Evolutionary conservation across 345 rosid species (phyloP).

Genomic region (Durio zibethinus): DNA sequence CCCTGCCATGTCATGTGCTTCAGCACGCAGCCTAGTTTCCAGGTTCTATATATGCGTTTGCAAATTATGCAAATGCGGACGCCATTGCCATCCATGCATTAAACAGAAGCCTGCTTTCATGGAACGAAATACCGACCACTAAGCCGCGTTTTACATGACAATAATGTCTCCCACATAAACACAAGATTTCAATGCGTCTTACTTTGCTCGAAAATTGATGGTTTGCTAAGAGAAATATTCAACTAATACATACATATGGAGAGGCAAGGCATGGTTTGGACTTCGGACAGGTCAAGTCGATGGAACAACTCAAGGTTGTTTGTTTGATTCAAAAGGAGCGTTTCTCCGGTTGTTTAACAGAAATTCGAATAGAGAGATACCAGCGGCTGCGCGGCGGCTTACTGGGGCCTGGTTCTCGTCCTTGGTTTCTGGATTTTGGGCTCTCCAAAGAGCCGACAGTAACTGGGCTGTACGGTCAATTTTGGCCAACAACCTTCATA

Average conservation of each 20-base stretch:
- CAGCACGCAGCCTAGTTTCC: not conserved
- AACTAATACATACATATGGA: not conserved
- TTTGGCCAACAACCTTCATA: not conserved
- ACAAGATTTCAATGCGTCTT: not conserved
- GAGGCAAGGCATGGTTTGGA: not conserved
- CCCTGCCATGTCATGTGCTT: not conserved
- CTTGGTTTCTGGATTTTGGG: not conserved
- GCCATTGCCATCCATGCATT: not conserved
- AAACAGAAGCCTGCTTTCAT: not conserved
- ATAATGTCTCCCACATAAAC: not conserved
- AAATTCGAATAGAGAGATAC: not conserved
- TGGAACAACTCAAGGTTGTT: not conserved
- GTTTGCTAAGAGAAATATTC: not conserved
- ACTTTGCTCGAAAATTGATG: not conserved
- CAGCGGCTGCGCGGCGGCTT: not conserved
- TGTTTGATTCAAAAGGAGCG: not conserved
- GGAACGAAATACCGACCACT: not conserved
- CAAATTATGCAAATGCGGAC: not conserved
- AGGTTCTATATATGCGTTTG: not conserved
- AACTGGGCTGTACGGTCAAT: not conserved
- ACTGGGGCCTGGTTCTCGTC: not conserved
- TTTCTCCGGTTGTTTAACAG: not conserved
- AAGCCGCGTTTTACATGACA: not conserved
- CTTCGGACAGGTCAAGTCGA: not conserved
- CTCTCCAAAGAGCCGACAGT: conserved; percentile 9